phyloP scores from a whole-genome alignment of 352 stramenopile genomes.

The Pythium oligandrum region DNA sequence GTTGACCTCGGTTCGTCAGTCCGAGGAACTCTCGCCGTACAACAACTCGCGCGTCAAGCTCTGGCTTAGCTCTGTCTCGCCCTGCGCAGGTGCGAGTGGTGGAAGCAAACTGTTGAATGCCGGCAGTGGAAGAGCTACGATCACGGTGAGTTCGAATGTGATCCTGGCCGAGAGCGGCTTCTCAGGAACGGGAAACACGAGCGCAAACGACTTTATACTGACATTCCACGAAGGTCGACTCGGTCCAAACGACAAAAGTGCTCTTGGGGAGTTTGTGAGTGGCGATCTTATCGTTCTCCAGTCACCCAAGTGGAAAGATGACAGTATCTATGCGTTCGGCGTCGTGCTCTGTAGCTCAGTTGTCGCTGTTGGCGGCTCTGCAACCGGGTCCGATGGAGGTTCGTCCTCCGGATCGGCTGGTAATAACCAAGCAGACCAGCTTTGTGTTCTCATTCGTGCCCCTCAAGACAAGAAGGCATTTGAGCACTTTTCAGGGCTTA shows the following conservation, averaged over 20 bases:
- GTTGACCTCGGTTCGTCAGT: conserved; percentile 45
- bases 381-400: background rate
- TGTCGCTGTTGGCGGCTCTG: conserved; percentile 29
- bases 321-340: conserved; percentile 51
- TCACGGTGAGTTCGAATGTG: conserved; percentile 32
- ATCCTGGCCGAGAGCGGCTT: conserved; percentile 77
- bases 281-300: conserved; percentile 59
- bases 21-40: conserved; percentile 31
- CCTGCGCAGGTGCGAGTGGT: conserved; percentile 18
- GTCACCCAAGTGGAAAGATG: conserved; percentile 56
- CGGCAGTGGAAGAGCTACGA: no score
- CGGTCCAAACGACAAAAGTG: conserved; percentile 7
- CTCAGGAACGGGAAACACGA: conserved; percentile 28
- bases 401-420: conserved; percentile 5
- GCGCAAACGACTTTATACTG: conserved; percentile 54
- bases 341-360: conserved; percentile 72
- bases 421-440: conserved; percentile 31
- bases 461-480: conserved; percentile 22
- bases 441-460: conserved; percentile 58
- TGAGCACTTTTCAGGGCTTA: conserved; percentile 41
- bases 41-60: conserved; percentile 20
- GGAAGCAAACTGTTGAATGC: no score
- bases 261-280: conserved; percentile 39
- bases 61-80: conserved; percentile 56
- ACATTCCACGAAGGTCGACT: conserved; percentile 34